phyloP scores from a whole-genome alignment of 2,329 filamentous ascomycete genomes.

The Simplicillium sp. region DNA sequence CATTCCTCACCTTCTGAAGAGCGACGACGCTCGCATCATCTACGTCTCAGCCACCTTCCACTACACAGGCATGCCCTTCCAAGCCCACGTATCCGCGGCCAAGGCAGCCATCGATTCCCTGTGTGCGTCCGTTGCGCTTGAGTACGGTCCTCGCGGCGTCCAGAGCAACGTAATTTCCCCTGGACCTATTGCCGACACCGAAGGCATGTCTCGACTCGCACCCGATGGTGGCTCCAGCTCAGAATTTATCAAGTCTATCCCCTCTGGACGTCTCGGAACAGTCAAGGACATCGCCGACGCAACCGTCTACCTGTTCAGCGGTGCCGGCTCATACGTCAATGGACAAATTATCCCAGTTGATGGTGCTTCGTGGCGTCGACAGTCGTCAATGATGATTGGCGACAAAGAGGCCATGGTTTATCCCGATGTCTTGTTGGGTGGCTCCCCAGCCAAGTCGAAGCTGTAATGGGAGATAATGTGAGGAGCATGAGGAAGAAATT shows the following conservation, averaged over 20 bases:
- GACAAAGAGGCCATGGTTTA: slow-evolving; percentile 39
- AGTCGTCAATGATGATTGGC: slow-evolving; percentile 35
- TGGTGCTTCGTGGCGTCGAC: slow-evolving; percentile 47
- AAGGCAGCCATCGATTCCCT: slow-evolving; percentile 88
- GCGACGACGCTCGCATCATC: slow-evolving; percentile 72
- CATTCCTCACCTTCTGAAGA: slow-evolving; percentile 68
- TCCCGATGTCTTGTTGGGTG: slow-evolving; percentile 35
- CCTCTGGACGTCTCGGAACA: slow-evolving; percentile 66
- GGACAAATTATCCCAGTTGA: slow-evolving; percentile 73
- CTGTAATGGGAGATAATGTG: slow-evolving; percentile 17
- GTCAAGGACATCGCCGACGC: slow-evolving; percentile 88
- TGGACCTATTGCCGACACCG: slow-evolving; percentile 76
- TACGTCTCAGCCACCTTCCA: slow-evolving; percentile 89
- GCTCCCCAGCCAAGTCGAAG: slow-evolving; percentile 23
- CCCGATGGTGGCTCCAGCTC: slow-evolving; percentile 24
- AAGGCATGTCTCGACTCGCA: slow-evolving; percentile 61
- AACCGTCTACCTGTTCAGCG: slow-evolving; percentile 80
- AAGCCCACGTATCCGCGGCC: slow-evolving; percentile 82
- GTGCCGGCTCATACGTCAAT: slow-evolving; percentile 78
- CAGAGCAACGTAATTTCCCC: slow-evolving; percentile 85
- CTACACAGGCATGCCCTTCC: slow-evolving; percentile 76
- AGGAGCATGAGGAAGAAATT: too few species aligned
- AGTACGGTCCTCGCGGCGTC: slow-evolving; percentile 81
- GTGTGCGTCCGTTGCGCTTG: slow-evolving; percentile 68
- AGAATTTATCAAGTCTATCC: slow-evolving; percentile 41